A percentile compares a stretch with the other conserved stretches of the same genome.
These are phyloP conservation scores for Tetrapisispora iriomotensis DNA, from an alignment of 805 yeast genomes.

Conservation along the genomic window DNA sequence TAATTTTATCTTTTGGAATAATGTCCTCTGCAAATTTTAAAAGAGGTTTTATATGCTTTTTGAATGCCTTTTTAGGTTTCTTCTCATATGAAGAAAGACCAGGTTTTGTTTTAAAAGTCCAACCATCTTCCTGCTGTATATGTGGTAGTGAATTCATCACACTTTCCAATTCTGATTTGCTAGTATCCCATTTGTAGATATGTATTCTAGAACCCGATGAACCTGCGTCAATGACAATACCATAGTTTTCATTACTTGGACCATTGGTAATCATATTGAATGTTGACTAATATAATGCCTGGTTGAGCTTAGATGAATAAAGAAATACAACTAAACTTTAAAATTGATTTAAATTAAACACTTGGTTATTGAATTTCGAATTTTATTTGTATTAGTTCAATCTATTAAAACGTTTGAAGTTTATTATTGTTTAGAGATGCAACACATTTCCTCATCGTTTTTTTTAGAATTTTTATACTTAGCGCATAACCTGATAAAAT, in stretches of 20 bases:
- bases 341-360: too few relatives aligned
- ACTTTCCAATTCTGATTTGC: constrained; percentile 6
- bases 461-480: too few relatives aligned
- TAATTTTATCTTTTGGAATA: constrained; percentile 52
- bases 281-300: neutral
- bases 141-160: constrained; percentile 53
- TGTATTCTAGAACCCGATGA: constrained; percentile 89
- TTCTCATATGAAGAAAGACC: constrained; percentile 69
- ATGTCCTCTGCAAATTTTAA: constrained; percentile 58
- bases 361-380: too few relatives aligned
- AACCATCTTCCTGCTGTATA: constrained; percentile 49
- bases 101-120: constrained; percentile 69
- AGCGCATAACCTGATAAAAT: too few relatives aligned
- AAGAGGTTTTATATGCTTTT: constrained; percentile 55
- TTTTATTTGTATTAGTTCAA: too few relatives aligned
- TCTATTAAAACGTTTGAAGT: too few relatives aligned
- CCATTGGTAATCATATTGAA: neutral
- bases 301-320: too few relatives aligned
- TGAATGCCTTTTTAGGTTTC: constrained; percentile 51
- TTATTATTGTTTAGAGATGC: too few relatives aligned
- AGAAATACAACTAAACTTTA: too few relatives aligned
- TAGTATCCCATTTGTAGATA: constrained; percentile 59
- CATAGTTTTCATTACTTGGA: constrained; percentile 39
- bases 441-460: too few relatives aligned
- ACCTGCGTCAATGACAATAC: constrained; percentile 90